Evolutionary conservation across 1,284 basidiomycete genomes (phyloP).

Genomic region (Cryptococcus sp.): DNA sequence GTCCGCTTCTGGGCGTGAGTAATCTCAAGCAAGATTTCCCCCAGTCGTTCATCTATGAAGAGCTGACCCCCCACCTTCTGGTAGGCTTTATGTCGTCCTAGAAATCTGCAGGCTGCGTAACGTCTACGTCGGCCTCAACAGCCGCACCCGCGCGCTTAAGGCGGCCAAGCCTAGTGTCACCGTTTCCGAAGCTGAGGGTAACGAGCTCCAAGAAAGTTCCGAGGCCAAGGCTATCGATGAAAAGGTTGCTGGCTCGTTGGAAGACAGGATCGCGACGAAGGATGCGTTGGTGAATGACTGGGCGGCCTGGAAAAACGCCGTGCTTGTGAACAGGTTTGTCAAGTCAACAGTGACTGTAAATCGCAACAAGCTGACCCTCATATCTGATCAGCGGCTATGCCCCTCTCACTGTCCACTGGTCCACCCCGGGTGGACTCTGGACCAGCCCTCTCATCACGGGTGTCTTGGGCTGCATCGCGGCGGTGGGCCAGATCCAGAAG

Average conservation of each 20-base stretch:
- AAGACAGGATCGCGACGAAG: neutral
- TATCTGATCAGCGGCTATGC: conserved; percentile 37
- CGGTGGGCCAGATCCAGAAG: conserved; percentile 20
- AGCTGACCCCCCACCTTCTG: neutral
- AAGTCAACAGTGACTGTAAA: neutral
- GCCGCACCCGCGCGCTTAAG: conserved; percentile 22
- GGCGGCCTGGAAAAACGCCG: conserved; percentile 30
- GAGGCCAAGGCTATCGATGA: conserved; percentile 6
- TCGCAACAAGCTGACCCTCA: neutral
- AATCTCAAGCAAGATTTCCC: neutral
- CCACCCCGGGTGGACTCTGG: conserved; percentile 42
- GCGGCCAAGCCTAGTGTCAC: conserved; percentile 19
- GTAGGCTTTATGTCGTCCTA: conserved; percentile 41
- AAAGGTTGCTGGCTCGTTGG: neutral
- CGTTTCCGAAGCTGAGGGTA: conserved; percentile 33
- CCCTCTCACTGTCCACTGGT: conserved; percentile 49
- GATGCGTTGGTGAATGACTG: conserved; percentile 30
- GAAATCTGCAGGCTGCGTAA: conserved; percentile 33
- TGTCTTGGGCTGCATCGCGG: conserved; percentile 32
- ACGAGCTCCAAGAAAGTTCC: conserved; percentile 24
- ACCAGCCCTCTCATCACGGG: conserved; percentile 35
- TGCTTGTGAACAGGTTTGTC: conserved; percentile 36
- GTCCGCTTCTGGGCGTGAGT: conserved; percentile 49
- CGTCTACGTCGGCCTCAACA: conserved; percentile 20
- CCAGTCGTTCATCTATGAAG: neutral